These are phyloP conservation scores for Yamadazyma dushanensis DNA, from an alignment of 1,139 yeast genomes.

Conservation along the genomic window DNA sequence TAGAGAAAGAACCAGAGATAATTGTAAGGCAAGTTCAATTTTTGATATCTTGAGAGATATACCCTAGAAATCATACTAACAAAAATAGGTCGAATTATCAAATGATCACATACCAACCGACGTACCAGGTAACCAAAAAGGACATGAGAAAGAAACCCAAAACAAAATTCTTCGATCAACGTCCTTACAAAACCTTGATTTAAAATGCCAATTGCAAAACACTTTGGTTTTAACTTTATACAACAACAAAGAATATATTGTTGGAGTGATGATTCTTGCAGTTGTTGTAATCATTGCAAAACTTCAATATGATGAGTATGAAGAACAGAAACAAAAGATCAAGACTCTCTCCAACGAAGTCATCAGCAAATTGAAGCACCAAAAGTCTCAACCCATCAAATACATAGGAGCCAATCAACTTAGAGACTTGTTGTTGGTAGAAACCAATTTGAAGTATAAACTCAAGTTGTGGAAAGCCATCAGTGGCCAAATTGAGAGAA, in stretches of 20 bases:
- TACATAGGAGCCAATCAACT: slow-evolving; percentile 75
- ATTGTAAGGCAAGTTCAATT: slow-evolving; percentile 70
- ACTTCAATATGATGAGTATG: slow-evolving; percentile 33
- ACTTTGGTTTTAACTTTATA: slow-evolving; percentile 51
- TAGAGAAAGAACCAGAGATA: slow-evolving; percentile 73
- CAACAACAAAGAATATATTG: slow-evolving; percentile 40
- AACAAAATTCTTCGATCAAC: slow-evolving; percentile 67
- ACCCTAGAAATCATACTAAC: slow-evolving; percentile 9
- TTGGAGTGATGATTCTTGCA: slow-evolving; percentile 23
- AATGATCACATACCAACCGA: slow-evolving; percentile 25
- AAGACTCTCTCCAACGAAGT: slow-evolving; percentile 44
- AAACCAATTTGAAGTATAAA: slow-evolving; percentile 44
- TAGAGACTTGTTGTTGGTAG: slow-evolving; percentile 65
- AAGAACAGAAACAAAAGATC: slow-evolving; percentile 29
- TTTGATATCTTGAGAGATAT: slow-evolving; percentile 3
- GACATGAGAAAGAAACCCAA: slow-evolving; percentile 26
- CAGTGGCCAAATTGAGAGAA: slow-evolving; percentile 58
- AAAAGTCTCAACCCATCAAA: slow-evolving; percentile 29
- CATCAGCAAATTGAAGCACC: slow-evolving; percentile 44
- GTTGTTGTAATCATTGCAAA: slow-evolving; percentile 25
- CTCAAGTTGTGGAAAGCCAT: slow-evolving; percentile 65
- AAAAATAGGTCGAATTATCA: slow-evolving; percentile 31
- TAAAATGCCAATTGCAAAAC: slow-evolving; percentile 60
- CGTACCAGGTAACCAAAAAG: slow-evolving; percentile 24
- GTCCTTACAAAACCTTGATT: slow-evolving; percentile 64